These are phyloP conservation scores for Coemansia furcata DNA, from an alignment of 192 early-diverging fungal genomes.

Conservation along the genomic window DNA sequence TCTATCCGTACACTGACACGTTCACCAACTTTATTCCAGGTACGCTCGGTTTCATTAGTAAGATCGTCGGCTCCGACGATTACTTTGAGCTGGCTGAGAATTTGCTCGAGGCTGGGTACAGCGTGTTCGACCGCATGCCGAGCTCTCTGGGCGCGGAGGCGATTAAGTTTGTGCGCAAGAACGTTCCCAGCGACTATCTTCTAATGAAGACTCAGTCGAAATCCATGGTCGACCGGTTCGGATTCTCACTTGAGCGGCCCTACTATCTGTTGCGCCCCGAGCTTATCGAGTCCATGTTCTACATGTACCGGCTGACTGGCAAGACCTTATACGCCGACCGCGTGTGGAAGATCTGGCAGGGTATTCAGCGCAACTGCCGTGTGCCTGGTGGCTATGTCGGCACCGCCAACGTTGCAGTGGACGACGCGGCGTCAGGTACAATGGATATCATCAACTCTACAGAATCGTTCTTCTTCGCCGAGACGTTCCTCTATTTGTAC, in stretches of 20 bases:
- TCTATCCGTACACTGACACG: slow-evolving; percentile 43
- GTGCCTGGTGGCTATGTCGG: slow-evolving; percentile 64
- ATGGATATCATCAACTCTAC: slow-evolving; percentile 39
- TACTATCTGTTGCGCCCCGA: slow-evolving; percentile 77
- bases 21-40: slow-evolving; percentile 52
- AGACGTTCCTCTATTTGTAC: slow-evolving; percentile 92
- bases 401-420: slow-evolving; percentile 44
- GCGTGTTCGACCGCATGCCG: slow-evolving; percentile 39
- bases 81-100: slow-evolving; percentile 41
- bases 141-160: slow-evolving; percentile 43
- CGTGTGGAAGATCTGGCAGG: slow-evolving; percentile 68
- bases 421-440: slow-evolving; percentile 25
- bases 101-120: slow-evolving; percentile 43
- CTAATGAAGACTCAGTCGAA: background rate
- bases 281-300: slow-evolving; percentile 70
- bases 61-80: slow-evolving; percentile 36
- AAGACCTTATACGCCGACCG: slow-evolving; percentile 63
- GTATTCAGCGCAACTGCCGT: slow-evolving; percentile 67
- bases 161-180: slow-evolving; percentile 44
- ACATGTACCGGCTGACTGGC: slow-evolving; percentile 71
- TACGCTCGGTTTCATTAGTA: slow-evolving; percentile 43
- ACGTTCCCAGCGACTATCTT: slow-evolving; percentile 37
- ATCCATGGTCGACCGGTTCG: slow-evolving; percentile 27
- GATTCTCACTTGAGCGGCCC: slow-evolving; percentile 30
- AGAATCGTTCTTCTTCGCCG: slow-evolving; percentile 84